Evolutionary conservation across 768 basidiomycete genomes (phyloP).

Genomic region (Suillus hirtellus): DNA sequence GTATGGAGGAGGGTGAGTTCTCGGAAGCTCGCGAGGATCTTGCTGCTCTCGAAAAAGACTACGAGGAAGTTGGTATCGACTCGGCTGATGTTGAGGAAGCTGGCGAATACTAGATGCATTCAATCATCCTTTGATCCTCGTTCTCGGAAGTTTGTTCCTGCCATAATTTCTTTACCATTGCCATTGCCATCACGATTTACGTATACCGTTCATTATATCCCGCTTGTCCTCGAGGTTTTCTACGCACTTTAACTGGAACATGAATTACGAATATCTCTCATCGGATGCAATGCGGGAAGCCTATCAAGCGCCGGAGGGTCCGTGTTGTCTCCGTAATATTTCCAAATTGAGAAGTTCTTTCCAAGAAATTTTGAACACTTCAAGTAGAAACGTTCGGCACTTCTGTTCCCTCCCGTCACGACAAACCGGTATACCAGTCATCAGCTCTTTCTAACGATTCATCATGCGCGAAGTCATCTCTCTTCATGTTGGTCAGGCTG

Average conservation of each 20-base stretch:
- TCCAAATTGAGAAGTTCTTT: slow-evolving; percentile 24
- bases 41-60: slow-evolving; percentile 98
- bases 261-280: slow-evolving; percentile 11
- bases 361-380: slow-evolving; percentile 23
- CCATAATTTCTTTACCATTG: slow-evolving; percentile 27
- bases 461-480: slow-evolving; percentile 93
- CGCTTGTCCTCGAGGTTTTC: slow-evolving; percentile 21
- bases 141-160: slow-evolving; percentile 29
- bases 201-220: slow-evolving; percentile 32
- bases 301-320: slow-evolving; percentile 3
- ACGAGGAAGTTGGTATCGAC: slow-evolving; percentile 77
- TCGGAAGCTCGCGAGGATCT: slow-evolving; percentile 98
- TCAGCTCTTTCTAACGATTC: slow-evolving; percentile 18
- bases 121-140: slow-evolving; percentile 23
- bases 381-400: neutral
- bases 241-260: slow-evolving; percentile 18
- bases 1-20: slow-evolving; percentile 94
- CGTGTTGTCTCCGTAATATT: slow-evolving; percentile 18
- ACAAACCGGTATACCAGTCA: slow-evolving; percentile 12
- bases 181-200: slow-evolving; percentile 34
- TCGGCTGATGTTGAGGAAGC: slow-evolving; percentile 53
- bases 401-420: slow-evolving; percentile 19
- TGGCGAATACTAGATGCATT: slow-evolving; percentile 43
- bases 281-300: neutral
- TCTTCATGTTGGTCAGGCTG: slow-evolving; percentile 96